Evolutionary conservation across 805 yeast species (phyloP), one percentile per base, ranked within the genome.

Genomic region (Ogataea paradorogensis): DNA sequence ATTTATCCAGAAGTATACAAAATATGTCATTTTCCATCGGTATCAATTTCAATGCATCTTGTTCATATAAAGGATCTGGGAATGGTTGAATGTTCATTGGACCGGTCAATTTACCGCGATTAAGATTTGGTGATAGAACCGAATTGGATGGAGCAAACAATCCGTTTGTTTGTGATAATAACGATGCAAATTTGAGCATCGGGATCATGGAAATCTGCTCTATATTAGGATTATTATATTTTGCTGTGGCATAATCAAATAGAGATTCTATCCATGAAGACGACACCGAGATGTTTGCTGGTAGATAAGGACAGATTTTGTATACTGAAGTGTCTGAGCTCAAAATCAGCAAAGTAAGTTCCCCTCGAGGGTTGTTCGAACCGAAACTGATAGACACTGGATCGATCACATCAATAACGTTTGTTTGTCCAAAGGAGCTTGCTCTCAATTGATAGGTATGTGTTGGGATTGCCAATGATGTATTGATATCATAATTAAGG

Each of bases 301-400:
- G 87, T 15, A 75, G 51, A 55, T 80, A 81, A n/a, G 93, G 93
- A 46, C 73, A 77, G 3, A 84, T 61, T 1, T 73, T 65, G 51
- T 71, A 81, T 1, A 84, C 44, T 46, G 83, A 85, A 10, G 82
- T 79, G 38, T 78, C 83, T 8, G 62, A 54, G 8, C 72, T 71
- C 37, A 78, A 50, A 7, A 81, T 53, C 50, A 73, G 78, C 15
- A 84, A 59, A 0, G 84, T 71, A 36, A 82, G 51, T 3, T 70
- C 67, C 9, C 81, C 82, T 15, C 44, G 45, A 20, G 63, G 58
- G 14, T 58, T 46, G 8, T 34, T 49, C 2, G 77, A 58, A 30
- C 82, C 78, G 61, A 79, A 66, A 35, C 65, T 38, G 46, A 72
- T 62, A 18, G 79, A 61, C 29, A 70, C 65, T 35, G 70, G 68